These are phyloP conservation scores for Phytophthora niederhauseri DNA, from an alignment of 352 stramenopile genomes.

Conservation along the genomic window DNA sequence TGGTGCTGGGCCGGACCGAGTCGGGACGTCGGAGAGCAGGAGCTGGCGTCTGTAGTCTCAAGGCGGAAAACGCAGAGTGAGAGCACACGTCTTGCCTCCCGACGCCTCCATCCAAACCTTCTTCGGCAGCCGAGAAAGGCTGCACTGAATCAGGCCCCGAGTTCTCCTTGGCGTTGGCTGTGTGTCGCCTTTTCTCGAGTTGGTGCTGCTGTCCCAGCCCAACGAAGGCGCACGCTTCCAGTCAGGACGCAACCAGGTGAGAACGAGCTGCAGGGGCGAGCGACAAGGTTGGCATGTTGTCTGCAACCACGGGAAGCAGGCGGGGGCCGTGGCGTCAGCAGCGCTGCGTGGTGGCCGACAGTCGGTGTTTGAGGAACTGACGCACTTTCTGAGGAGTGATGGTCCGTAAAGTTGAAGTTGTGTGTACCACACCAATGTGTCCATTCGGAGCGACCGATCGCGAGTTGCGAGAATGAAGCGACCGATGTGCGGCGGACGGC, in stretches of 20 bases:
- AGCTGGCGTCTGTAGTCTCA: slow-evolving; percentile 28
- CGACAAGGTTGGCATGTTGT: slow-evolving; percentile 19
- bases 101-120: slow-evolving; percentile 28
- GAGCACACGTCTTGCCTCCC: slow-evolving; percentile 12
- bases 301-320: slow-evolving; percentile 14
- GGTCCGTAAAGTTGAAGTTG: slow-evolving; percentile 37
- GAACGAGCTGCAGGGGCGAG: slow-evolving; percentile 9
- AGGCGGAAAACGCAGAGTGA: slow-evolving; percentile 37
- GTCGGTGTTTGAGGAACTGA: background rate
- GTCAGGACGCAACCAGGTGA: slow-evolving; percentile 29
- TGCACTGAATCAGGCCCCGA: slow-evolving; percentile 9
- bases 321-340: background rate
- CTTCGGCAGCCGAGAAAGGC: slow-evolving; percentile 35
- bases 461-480: background rate
- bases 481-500: background rate
- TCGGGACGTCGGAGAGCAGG: background rate
- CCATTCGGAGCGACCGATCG: slow-evolving; percentile 16
- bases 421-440: slow-evolving; percentile 16
- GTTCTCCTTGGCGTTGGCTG: background rate
- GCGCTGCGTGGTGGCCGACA: background rate
- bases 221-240: slow-evolving; percentile 16
- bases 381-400: slow-evolving; percentile 43
- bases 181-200: slow-evolving; percentile 35
- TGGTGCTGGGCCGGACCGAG: background rate
- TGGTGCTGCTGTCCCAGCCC: slow-evolving; percentile 21